Evolutionary conservation across 805 yeast species (phyloP).

Genomic region (Lipomyces kockii): DNA sequence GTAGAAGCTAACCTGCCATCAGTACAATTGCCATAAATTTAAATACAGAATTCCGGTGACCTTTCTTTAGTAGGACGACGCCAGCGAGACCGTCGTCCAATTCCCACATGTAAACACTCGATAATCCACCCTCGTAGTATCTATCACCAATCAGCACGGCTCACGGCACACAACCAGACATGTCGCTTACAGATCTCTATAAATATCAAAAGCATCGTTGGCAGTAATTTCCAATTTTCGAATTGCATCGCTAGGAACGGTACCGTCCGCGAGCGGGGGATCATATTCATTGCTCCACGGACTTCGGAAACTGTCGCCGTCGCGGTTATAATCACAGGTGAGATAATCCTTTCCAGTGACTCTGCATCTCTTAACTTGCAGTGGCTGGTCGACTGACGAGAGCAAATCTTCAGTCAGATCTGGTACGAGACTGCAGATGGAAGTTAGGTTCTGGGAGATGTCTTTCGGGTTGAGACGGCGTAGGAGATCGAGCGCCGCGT

Average conservation of each 20-base stretch:
- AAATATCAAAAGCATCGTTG: slow-evolving; percentile 88
- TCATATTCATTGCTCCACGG: slow-evolving; percentile 86
- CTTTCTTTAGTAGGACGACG: slow-evolving; percentile 81
- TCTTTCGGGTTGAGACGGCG: slow-evolving; percentile 75
- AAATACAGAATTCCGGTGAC: slow-evolving; percentile 22
- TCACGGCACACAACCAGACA: not conserved
- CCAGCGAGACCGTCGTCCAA: slow-evolving; percentile 86
- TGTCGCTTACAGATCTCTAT: slow-evolving; percentile 65
- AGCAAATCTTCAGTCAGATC: slow-evolving; percentile 84
- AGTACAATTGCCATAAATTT: not conserved
- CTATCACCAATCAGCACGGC: slow-evolving; percentile 9
- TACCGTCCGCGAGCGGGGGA: slow-evolving; percentile 63
- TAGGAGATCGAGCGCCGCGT: slow-evolving; percentile 77
- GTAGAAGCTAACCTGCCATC: not conserved
- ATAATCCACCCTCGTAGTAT: slow-evolving; percentile 92
- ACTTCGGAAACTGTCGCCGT: slow-evolving; percentile 87
- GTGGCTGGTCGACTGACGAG: slow-evolving; percentile 85
- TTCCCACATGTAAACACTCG: slow-evolving; percentile 93
- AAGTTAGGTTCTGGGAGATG: slow-evolving; percentile 53
- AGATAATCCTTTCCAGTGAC: slow-evolving; percentile 68
- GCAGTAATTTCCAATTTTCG: slow-evolving; percentile 79
- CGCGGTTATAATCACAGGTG: slow-evolving; percentile 93
- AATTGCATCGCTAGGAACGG: slow-evolving; percentile 68
- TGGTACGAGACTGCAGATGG: slow-evolving; percentile 59
- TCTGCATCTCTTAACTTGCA: slow-evolving; percentile 57